Base-by-base conservation (phyloP, 2,329 filamentous ascomycete species). In the Trichophyton equinum region DNA sequence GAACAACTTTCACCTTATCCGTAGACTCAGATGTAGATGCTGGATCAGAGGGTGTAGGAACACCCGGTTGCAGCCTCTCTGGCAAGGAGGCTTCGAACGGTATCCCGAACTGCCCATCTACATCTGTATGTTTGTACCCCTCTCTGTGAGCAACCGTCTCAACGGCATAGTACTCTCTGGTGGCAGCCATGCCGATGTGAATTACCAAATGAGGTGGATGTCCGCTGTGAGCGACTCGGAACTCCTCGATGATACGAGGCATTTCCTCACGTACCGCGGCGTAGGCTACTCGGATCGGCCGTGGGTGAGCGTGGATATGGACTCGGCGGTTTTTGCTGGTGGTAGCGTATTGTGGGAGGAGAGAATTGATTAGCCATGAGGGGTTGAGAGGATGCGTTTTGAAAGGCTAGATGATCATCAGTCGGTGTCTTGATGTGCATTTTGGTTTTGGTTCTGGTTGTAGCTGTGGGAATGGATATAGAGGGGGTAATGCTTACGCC, bases 161-260 rank as follows among this genome's bases (percentile, higher is more conserved):
- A 7, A 92, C 76, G 9, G 82, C 81, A 71, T 92, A 95, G 66
- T 82, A 83, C 67, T 72, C 79, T 66, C 75, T 82, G 68, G 71
- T 87, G 70, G 71, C 76, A 0, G 89, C 88, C 81, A 95, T 90
- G 64, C 90, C 90, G 58, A 95, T 87, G 72, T 95, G 89, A 3
- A 95, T 72, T 22, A 85, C 79, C 33, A 87, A 74, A 71, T 95
- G 87, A 60, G 85, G 80, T 57, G 76, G 71, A 64, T 66, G 71
- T 62, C 70, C 70, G 63, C 72, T 72, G 57, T 76, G 71, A 6
- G 68, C 65, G 8, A 71, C 69, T 65, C 76, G 71, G 64, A 74
- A 75, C 33, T 74, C 65, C 13, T 75, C 69, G 75, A 89, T 83
- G 4, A 95, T 77, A 4, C 70, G 70, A 1, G 89, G 87, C 2